Evolutionary conservation across 352 stramenopile species (phyloP), one percentile per base, ranked within the genome.

Genomic region (Pythium apleroticum): DNA sequence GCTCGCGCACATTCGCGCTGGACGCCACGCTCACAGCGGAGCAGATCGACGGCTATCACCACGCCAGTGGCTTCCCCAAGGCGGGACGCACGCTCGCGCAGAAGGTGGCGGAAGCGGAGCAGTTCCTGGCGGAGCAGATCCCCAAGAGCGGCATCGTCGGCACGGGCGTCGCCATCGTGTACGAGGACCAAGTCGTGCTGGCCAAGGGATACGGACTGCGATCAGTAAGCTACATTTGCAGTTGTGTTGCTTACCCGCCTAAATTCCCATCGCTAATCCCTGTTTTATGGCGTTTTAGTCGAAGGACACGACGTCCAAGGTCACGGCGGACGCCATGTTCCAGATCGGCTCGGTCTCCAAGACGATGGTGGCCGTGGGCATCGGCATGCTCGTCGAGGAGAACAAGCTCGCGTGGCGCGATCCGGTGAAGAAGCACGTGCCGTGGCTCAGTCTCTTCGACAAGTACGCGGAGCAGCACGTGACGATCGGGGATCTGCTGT

Each of bases 331-430:
- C 17, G 75, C 75, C 11, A 57, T 86, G 54, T 90, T 90, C 56
- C 75, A 90, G 71, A 85, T 90, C 50, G 81, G 81, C 6, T 90
- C 81, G 1, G 71, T 90, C 25, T 75, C 75, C 5, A 90, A 90
- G 68, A 88, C 78, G 19, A 86, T 90, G 49, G 73, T 90, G 25
- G 72, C 75, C 15, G 55, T 75, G 8, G 68, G 31, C 15, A 75
- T 75, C 31, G 68, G 58, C 20, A 25, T 69, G 30, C 24, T 69
- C 68, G 74, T 83, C n/a, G 78, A 87, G 37, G 76, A 90, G 28
- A 67, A 75, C n/a, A 80, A 76, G 15, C 19, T 90, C 52, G 57
- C 49, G 1, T 90, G 79, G 79, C 52, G 66, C 30, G 77, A 90
- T 28, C 71, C 72, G 0, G 78, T 87, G 33, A 87, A 84, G 63